phyloP scores from a whole-genome alignment of 2,329 filamentous ascomycete genomes.

The Monilinia fructigena region DNA sequence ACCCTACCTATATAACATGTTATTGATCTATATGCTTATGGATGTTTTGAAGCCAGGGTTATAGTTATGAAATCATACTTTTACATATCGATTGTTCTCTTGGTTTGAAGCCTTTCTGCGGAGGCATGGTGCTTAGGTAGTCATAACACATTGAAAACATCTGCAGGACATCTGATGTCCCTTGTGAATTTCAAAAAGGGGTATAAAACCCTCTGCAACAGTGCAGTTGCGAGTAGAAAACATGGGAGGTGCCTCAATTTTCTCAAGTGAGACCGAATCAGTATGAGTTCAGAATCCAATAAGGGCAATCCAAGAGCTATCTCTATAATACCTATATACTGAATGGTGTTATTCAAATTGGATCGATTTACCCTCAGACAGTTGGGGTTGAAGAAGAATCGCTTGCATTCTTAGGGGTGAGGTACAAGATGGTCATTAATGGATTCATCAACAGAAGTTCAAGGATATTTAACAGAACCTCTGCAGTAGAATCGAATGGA shows the following conservation, averaged over 20 bases:
- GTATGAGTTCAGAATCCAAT: not conserved
- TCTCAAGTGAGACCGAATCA: not conserved
- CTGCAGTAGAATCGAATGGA: too few species aligned
- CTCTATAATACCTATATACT: not conserved
- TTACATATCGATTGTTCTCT: not conserved
- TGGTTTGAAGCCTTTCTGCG: not conserved
- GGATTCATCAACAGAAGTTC: too few species aligned
- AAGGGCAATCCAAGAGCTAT: not conserved
- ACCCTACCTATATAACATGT: not conserved
- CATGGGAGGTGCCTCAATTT: not conserved
- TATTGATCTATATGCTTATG: not conserved
- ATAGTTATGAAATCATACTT: not conserved
- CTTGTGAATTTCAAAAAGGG: not conserved
- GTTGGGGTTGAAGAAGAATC: not conserved
- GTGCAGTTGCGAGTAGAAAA: not conserved
- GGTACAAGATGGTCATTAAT: too few species aligned
- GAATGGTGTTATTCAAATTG: not conserved
- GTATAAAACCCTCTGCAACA: not conserved
- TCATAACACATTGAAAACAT: not conserved
- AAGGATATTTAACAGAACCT: not conserved
- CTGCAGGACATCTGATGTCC: not conserved
- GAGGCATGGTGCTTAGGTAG: not conserved
- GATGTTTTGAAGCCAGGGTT: not conserved
- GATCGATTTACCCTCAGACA: not conserved
- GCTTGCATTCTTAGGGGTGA: not conserved